Conservation (phyloP, 2,329 filamentous ascomycete species). For the Grosmannia penicillata region DNA sequence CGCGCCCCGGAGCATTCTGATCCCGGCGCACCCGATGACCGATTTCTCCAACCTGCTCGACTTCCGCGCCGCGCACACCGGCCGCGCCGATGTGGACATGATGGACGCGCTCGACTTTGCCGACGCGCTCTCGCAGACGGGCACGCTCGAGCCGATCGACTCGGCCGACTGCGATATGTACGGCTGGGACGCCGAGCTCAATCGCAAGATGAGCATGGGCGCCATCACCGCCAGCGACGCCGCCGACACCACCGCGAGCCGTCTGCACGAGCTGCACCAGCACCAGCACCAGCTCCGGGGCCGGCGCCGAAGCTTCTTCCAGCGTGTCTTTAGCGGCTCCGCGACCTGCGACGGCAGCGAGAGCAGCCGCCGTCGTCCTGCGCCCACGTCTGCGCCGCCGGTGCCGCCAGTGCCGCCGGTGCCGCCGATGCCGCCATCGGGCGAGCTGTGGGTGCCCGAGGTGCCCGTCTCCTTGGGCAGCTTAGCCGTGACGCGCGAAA, state of each 20-base stretch:
- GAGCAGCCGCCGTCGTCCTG: neutral
- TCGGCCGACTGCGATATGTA: constrained; percentile 28
- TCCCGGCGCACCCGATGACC: neutral
- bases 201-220: constrained; percentile 13
- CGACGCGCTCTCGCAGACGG: constrained; percentile 14
- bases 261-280: constrained; percentile 8
- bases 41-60: constrained; percentile 23
- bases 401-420: constrained; percentile 1
- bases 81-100: neutral
- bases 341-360: neutral
- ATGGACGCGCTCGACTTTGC: constrained; percentile 15
- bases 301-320: constrained; percentile 21
- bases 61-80: neutral
- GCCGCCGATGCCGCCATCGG: too few relatives aligned
- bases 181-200: constrained; percentile 38
- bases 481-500: neutral
- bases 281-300: constrained; percentile 15
- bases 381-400: neutral
- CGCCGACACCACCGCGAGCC: neutral
- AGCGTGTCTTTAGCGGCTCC: constrained; percentile 21
- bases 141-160: too few relatives aligned
- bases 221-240: neutral
- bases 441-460: too few relatives aligned
- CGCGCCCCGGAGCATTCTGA: too few relatives aligned
- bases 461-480: constrained; percentile 4